Base-by-base conservation (phyloP, 2,329 filamentous ascomycete genomes). In the Colletotrichum endophyticum region DNA sequence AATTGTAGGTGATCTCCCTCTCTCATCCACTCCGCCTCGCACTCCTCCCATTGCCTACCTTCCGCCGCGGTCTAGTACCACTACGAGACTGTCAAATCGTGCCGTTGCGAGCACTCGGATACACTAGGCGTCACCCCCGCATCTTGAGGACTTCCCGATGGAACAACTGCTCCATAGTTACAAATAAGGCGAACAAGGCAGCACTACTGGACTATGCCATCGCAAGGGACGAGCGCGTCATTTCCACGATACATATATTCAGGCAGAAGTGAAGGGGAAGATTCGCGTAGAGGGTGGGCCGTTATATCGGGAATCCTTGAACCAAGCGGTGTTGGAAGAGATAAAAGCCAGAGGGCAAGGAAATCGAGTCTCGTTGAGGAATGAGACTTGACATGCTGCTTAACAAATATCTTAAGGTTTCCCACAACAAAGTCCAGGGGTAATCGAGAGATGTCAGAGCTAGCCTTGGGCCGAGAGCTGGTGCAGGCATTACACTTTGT, bases 1-100 rank as follows among this genome's bases (percentile, higher is more conserved):
- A 92, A 73, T 86, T 85, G 88, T 90, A 87, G 83, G 88, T 87
- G 53, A 30, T 66, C 30, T 68, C 69, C 63, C 25, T 22, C 36
- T 22, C 63, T 32, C 34, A 64, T 32, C 11, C 28, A 32, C n/a
- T 34, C 16, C 28, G n/a, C 32, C 59, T 62, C 28, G 59, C 59
- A n/a, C 28, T 34, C 28, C 28, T n/a, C n/a, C n/a, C 32, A 22
- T 28, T 16, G 9, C 16, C 30, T 6, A 16, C 19, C 44, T 49
- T 49, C 44, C 44, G 19, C 44, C 44, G 19, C 44, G 19, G 22
- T 49, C n/a, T 49, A 11, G 19, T 49, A n/a, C n/a, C 44, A 49
- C 44, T 22, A 19, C 44, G 44, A 49, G 44, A 49, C 44, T 49
- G 11, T 49, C 19, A n/a, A 49, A 22, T 49, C 44, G 19, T 49